phyloP scores from a whole-genome alignment of 805 yeast species.

The Metschnikowia cubensis region DNA sequence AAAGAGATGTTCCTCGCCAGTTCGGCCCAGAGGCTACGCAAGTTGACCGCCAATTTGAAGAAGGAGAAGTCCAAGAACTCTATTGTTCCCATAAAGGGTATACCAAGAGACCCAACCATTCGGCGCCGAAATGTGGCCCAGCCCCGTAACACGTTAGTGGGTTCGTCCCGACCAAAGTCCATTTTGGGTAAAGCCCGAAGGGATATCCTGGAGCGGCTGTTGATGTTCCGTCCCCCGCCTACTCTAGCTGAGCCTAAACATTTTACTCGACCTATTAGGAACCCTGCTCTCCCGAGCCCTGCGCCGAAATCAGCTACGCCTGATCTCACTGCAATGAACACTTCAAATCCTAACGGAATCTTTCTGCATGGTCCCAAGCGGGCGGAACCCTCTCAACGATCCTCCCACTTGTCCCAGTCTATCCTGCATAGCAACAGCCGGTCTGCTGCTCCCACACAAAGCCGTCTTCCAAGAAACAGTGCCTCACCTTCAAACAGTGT shows the following conservation, averaged over 20 bases:
- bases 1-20: constrained; percentile 41
- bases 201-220: constrained; percentile 33
- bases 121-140: constrained; percentile 10
- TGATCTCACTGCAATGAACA: not conserved
- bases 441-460: constrained; percentile 1
- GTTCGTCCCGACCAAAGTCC: constrained; percentile 16
- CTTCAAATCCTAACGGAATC: not conserved
- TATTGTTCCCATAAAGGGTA: constrained; percentile 22
- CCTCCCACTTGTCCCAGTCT: not conserved
- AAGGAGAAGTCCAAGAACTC: constrained; percentile 40
- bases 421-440: constrained; percentile 4
- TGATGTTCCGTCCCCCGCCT: constrained; percentile 23
- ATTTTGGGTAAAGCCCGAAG: constrained; percentile 33
- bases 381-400: not conserved
- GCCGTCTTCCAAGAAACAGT: not conserved
- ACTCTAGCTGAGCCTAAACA: not conserved
- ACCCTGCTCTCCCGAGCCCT: not conserved
- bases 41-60: constrained; percentile 37
- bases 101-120: constrained; percentile 15
- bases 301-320: not conserved
- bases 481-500: not conserved
- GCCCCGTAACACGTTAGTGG: not conserved
- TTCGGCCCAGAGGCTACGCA: constrained; percentile 43
- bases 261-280: constrained; percentile 1
- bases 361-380: not conserved